Evolutionary conservation across 179 eudicot species (phyloP).

Genomic region (Silene vulgaris): DNA sequence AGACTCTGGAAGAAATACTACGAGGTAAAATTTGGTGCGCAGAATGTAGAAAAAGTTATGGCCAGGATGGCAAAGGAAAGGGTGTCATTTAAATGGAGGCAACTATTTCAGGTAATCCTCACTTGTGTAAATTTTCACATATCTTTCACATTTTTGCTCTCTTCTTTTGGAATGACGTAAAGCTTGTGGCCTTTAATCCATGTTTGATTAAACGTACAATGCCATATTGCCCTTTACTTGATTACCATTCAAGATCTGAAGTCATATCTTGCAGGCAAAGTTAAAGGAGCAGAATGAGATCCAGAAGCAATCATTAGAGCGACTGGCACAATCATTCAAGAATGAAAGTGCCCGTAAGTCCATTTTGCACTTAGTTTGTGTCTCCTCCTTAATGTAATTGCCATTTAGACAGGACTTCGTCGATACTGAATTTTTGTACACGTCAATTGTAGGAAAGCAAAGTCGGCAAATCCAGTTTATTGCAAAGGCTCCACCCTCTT

Average conservation of each 20-base stretch:
- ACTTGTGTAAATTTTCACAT: not conserved
- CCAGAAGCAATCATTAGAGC: slow-evolving; percentile 43
- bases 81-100: slow-evolving; percentile 52
- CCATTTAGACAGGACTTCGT: not conserved
- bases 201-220: not conserved
- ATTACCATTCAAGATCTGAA: not conserved
- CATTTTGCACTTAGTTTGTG: not conserved
- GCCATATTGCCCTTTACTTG: slow-evolving; percentile 1
- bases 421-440: not conserved
- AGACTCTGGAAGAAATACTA: slow-evolving; percentile 72
- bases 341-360: slow-evolving; percentile 64
- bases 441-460: slow-evolving; percentile 46
- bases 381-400: not conserved
- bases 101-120: slow-evolving; percentile 59
- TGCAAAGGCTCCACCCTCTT: slow-evolving; percentile 74
- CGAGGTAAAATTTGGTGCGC: slow-evolving; percentile 45
- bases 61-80: slow-evolving; percentile 44
- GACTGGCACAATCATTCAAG: slow-evolving; percentile 48
- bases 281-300: slow-evolving; percentile 50
- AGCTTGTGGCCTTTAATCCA: not conserved
- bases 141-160: not conserved
- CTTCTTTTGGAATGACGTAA: slow-evolving; percentile 9
- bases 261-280: slow-evolving; percentile 49
- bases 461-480: slow-evolving; percentile 69
- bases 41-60: slow-evolving; percentile 36